Evolutionary conservation across 352 stramenopile genomes (phyloP), one percentile per base, ranked within the genome.

Genomic region (Phytophthora tubulina): DNA sequence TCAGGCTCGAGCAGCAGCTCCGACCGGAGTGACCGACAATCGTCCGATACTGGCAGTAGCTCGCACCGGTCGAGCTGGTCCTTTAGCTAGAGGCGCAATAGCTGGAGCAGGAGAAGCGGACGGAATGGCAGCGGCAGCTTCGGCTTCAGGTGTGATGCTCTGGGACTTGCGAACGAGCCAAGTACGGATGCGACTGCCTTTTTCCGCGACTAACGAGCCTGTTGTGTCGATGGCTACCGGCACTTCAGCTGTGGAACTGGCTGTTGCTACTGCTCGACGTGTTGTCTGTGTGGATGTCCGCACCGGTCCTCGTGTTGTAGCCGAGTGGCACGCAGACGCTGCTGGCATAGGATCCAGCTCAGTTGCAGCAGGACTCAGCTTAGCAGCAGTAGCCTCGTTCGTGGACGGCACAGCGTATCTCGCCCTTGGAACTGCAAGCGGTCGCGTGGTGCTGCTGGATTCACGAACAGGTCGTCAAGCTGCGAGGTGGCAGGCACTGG

Each of bases 101-200:
- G 53, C 8, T 33, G 67, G 57, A 10, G 68, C 68, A 38, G 68
- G 68, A 8, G 73, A 71, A 42, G 36, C 57, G 7, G 73, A 76
- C 6, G 73, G 73, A 2, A 59, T 75, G 64, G 86, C 81, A 21
- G 67, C 80, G 1, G 85, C 84, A 4, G 71, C 80, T 15, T 85
- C 82, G 6, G 70, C 80, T 2, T 70, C 75, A 0, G 75, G 79
- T 0, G 77, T 92, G 5, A 80, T 91, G 69, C 75, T 93, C 0
- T 94, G 87, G 87, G 84, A 94, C 54, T 57, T 94, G 11, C 75
- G 73, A 8, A 91, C 84, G 3, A 94, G 85, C 58, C 87, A 93
- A 27, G 72, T 82, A 21, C 59, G 76, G 4, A 78, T 88, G 52
- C 79, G 79, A 32, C 46, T 94, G 13, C 85, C 87, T 27, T 93